A percentile compares a stretch with the other conserved stretches of the same genome.
Evolutionary conservation across 371 early-diverging fungal species (phyloP).

Genomic region (Lichtheimia corymbifera): DNA sequence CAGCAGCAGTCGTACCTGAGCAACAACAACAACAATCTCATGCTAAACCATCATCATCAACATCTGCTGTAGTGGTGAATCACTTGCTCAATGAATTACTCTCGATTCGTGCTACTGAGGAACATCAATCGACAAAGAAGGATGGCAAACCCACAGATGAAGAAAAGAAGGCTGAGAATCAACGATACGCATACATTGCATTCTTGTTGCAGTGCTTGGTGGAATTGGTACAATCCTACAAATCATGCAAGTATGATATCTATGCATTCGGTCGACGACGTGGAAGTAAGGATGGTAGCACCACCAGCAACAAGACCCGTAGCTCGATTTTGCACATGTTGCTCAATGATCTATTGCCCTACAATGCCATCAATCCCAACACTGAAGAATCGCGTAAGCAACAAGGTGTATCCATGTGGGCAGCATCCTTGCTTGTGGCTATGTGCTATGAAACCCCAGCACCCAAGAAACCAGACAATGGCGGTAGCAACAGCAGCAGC

Average conservation of each 20-base stretch:
- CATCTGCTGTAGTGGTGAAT: constrained; percentile 35
- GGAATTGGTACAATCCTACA: constrained; percentile 85
- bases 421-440: constrained; percentile 61
- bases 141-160: constrained; percentile 17
- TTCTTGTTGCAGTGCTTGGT: constrained; percentile 85
- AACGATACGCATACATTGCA: constrained; percentile 68
- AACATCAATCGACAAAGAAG: constrained; percentile 12
- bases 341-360: constrained; percentile 66
- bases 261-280: constrained; percentile 63
- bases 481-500: no score
- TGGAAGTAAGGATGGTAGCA: constrained; percentile 41
- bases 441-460: constrained; percentile 52
- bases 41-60: constrained; percentile 2
- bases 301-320: constrained; percentile 19
- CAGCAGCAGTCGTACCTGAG: neutral
- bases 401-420: constrained; percentile 68
- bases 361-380: constrained; percentile 49
- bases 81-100: constrained; percentile 43
- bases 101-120: constrained; percentile 23
- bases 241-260: constrained; percentile 78
- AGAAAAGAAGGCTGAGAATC: constrained; percentile 32
- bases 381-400: constrained; percentile 59
- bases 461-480: constrained; percentile 40
- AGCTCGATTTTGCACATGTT: constrained; percentile 52
- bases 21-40: neutral